These are phyloP conservation scores for Xylariaceae sp. DNA, from an alignment of 2,329 filamentous ascomycete species.

Conservation along the genomic window DNA sequence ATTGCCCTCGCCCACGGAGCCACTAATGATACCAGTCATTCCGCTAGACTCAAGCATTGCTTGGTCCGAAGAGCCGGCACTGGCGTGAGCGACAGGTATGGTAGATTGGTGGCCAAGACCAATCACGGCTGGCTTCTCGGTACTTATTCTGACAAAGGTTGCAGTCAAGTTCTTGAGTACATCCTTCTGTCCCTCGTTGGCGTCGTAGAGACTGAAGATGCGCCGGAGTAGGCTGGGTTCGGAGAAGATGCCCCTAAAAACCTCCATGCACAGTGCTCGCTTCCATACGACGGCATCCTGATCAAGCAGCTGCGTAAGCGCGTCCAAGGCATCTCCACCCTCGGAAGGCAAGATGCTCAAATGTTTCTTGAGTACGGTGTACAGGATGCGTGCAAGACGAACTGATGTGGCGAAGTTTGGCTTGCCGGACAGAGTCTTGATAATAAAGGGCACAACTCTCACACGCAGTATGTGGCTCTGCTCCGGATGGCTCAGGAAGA, in stretches of 20 bases:
- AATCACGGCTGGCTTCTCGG: constrained; percentile 83
- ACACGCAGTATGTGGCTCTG: constrained; percentile 70
- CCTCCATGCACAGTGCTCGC: constrained; percentile 80
- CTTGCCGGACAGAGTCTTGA: constrained; percentile 68
- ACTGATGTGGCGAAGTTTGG: constrained; percentile 76
- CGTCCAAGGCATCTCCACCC: constrained; percentile 72
- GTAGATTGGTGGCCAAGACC: constrained; percentile 86
- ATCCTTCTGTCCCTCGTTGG: constrained; percentile 60
- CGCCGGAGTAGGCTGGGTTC: constrained; percentile 71
- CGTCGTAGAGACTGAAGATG: constrained; percentile 76
- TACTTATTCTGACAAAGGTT: constrained; percentile 84
- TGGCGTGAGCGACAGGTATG: constrained; percentile 57
- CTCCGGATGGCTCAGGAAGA: constrained; percentile 73
- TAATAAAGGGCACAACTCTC: constrained; percentile 75
- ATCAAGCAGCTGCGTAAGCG: constrained; percentile 81
- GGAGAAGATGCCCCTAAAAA: constrained; percentile 77
- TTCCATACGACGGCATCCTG: constrained; percentile 83
- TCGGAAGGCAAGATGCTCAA: constrained; percentile 67
- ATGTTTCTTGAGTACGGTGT: constrained; percentile 72
- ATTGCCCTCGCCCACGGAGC: constrained; percentile 58
- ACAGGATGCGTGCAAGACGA: constrained; percentile 73
- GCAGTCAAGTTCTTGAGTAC: constrained; percentile 78
- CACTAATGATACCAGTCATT: constrained; percentile 78
- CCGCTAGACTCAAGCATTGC: constrained; percentile 85
- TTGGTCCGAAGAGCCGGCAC: constrained; percentile 60